Evolutionary conservation across 2,329 filamentous ascomycete species (phyloP).

Genomic region (Calycina herbarum): DNA sequence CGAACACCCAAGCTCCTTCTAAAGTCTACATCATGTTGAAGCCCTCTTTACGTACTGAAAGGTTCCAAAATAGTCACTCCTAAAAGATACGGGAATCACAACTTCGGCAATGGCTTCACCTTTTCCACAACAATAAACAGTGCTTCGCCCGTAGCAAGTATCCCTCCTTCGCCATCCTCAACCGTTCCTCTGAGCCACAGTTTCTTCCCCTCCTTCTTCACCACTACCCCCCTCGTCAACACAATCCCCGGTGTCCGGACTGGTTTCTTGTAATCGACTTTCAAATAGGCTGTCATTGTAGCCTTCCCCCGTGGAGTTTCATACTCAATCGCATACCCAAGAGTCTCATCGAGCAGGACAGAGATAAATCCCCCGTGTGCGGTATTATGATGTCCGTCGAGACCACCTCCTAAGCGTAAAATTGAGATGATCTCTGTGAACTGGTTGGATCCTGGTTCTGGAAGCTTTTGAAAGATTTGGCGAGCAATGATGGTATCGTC

Average conservation of each 20-base stretch:
- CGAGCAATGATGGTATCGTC: conserved; percentile 26
- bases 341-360: conserved; percentile 58
- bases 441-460: conserved; percentile 6
- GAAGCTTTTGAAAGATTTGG: conserved; percentile 25
- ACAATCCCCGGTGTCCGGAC: conserved; percentile 51
- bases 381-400: conserved; percentile 56
- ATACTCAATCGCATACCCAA: conserved; percentile 33
- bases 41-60: no score
- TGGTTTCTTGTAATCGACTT: conserved; percentile 54
- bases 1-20: no score
- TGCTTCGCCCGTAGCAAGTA: conserved; percentile 53
- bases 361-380: conserved; percentile 61
- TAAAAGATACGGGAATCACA: conserved; percentile 12
- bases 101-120: conserved; percentile 14
- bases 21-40: no score
- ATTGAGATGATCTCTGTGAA: conserved; percentile 22
- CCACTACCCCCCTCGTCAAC: conserved; percentile 46
- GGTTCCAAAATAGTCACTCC: background rate
- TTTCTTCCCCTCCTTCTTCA: conserved; percentile 55
- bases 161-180: conserved; percentile 48
- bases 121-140: conserved; percentile 42
- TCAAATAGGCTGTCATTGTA: conserved; percentile 51
- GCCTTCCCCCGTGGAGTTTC: conserved; percentile 22
- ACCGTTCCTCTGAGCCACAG: conserved; percentile 49
- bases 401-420: conserved; percentile 46